Percentiles rank a stretch among this genome's conserved stretches.
phyloP scores from a whole-genome alignment of 768 basidiomycete species.

The Pisolithus tinctorius region DNA sequence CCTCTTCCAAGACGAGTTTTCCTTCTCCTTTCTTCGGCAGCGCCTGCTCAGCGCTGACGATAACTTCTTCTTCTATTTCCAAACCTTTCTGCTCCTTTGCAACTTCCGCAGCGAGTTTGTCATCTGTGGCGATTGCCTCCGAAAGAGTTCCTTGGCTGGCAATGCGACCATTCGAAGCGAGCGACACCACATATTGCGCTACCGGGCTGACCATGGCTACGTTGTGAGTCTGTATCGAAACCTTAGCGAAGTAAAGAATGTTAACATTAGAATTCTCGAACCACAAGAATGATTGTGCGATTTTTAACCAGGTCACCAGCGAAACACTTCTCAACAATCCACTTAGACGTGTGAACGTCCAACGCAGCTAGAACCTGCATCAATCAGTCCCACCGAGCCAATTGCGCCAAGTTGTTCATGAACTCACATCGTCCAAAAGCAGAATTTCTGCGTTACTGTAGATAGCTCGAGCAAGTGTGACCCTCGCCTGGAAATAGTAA shows the following conservation, averaged over 20 bases:
- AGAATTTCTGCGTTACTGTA: slow-evolving; percentile 58
- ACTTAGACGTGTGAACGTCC: slow-evolving; percentile 49
- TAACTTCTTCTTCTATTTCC: slow-evolving; percentile 11
- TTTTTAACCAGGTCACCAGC: slow-evolving; percentile 38
- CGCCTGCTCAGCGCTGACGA: slow-evolving; percentile 15
- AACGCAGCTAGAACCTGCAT: slow-evolving; percentile 45
- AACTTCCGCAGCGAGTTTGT: slow-evolving; percentile 19
- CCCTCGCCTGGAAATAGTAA: slow-evolving; percentile 30
- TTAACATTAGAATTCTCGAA: slow-evolving; percentile 16
- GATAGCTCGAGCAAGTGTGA: slow-evolving; percentile 52
- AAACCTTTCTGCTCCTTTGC: slow-evolving; percentile 9
- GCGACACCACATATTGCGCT: slow-evolving; percentile 41
- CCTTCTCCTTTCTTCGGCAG: slow-evolving; percentile 30
- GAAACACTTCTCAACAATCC: slow-evolving; percentile 44
- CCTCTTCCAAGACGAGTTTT: slow-evolving; percentile 61
- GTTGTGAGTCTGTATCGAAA: slow-evolving; percentile 24
- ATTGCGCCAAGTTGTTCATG: not conserved
- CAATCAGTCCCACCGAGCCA: not conserved
- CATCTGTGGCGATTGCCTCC: slow-evolving; percentile 38
- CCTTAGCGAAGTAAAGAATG: not conserved
- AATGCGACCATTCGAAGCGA: slow-evolving; percentile 49
- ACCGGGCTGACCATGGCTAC: slow-evolving; percentile 21
- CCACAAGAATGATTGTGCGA: slow-evolving; percentile 49
- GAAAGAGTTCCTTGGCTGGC: slow-evolving; percentile 42
- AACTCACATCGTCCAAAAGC: slow-evolving; percentile 60